Conservation (phyloP, 495 filamentous ascomycete genomes). For the Sabuloglossum arenarium region DNA sequence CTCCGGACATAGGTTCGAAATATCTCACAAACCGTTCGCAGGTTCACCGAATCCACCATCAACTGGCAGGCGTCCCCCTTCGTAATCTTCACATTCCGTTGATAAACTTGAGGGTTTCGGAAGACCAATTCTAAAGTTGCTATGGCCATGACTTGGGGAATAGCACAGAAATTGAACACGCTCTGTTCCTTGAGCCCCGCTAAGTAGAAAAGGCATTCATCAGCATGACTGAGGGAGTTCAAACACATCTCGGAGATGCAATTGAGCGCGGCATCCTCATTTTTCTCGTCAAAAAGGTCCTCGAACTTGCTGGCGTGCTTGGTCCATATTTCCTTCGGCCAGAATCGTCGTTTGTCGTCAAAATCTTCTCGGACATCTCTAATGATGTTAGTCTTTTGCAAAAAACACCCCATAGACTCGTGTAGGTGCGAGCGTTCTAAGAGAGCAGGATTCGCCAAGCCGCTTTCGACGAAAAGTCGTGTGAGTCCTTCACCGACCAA, state of each 20-base stretch:
- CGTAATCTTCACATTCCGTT: constrained; percentile 84
- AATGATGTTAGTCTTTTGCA: constrained; percentile 98
- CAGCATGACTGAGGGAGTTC: constrained; percentile 65
- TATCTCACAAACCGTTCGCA: constrained; percentile 52
- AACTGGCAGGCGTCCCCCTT: constrained; percentile 83
- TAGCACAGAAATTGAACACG: constrained; percentile 98
- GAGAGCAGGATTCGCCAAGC: constrained; percentile 70
- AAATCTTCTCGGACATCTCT: constrained; percentile 83
- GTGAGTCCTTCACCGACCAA: constrained; percentile 88
- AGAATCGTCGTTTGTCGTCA: constrained; percentile 72
- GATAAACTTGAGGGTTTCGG: constrained; percentile 73
- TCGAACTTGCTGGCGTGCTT: constrained; percentile 81
- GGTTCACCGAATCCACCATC: constrained; percentile 83
- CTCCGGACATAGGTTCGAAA: constrained; percentile 56
- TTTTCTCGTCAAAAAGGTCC: constrained; percentile 67
- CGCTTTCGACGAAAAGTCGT: constrained; percentile 70
- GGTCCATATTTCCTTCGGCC: constrained; percentile 88
- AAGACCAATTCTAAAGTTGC: constrained; percentile 83
- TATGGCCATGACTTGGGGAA: constrained; percentile 97
- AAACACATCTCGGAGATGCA: constrained; percentile 92
- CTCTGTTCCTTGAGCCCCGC: constrained; percentile 89
- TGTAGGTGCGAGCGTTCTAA: constrained; percentile 57
- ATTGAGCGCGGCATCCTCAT: constrained; percentile 60
- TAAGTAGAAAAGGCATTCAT: constrained; percentile 93
- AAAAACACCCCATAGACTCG: constrained; percentile 90